Percentiles rank a stretch among this genome's conserved stretches.
Evolutionary conservation across 2,329 filamentous ascomycete species (phyloP).

Genomic region (Alternaria sp.): DNA sequence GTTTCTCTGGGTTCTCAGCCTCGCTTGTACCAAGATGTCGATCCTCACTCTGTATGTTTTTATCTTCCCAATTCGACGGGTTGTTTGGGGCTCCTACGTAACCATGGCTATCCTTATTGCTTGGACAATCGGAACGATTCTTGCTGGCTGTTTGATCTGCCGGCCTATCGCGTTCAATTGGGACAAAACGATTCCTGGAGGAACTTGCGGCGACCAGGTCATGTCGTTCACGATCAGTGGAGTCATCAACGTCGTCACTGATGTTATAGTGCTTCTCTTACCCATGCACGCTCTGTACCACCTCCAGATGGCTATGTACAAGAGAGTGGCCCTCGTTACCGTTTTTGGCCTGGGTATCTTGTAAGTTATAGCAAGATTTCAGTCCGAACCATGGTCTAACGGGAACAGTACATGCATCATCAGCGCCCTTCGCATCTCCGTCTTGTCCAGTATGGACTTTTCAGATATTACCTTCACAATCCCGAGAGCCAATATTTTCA

Average conservation of each 20-base stretch:
- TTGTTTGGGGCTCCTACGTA: conserved; percentile 3
- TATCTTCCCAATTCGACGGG: conserved; percentile 3
- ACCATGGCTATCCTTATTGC: neutral
- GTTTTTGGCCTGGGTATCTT: conserved; percentile 4
- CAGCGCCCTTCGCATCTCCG: conserved; percentile 1
- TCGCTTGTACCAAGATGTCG: conserved; percentile 4
- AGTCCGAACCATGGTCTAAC: neutral
- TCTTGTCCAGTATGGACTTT: conserved; percentile 5
- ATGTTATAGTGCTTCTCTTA: conserved; percentile 4
- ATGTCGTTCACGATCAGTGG: conserved; percentile 2
- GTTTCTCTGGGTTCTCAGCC: conserved; percentile 6
- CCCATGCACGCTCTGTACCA: conserved; percentile 3
- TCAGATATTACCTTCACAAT: conserved; percentile 2
- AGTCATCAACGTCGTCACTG: conserved; percentile 1
- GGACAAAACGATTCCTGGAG: conserved; percentile 33
- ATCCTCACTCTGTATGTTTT: neutral
- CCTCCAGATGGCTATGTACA: conserved; percentile 6
- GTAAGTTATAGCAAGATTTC: neutral
- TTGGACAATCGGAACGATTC: conserved; percentile 4
- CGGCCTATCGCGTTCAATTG: conserved; percentile 26
- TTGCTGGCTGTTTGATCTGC: conserved; percentile 2
- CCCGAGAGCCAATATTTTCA: conserved; percentile 6
- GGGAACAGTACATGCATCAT: neutral
- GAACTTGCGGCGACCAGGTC: conserved; percentile 17
- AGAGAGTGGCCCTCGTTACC: neutral